Conservation (phyloP, 257 asterid species). For the Osmanthus fragrans region DNA sequence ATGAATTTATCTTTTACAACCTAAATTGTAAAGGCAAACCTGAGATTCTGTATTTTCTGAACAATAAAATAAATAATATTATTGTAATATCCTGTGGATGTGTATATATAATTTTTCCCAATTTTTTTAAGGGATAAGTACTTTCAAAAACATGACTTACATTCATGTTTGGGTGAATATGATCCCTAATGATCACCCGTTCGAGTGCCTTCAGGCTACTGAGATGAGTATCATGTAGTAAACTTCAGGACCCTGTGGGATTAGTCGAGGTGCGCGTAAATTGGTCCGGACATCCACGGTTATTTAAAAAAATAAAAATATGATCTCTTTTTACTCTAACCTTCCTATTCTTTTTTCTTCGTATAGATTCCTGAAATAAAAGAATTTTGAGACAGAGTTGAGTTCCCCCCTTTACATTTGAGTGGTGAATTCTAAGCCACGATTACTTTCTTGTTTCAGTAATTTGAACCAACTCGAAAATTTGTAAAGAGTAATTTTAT, state of each 20-base stretch:
- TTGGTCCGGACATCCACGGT: no score
- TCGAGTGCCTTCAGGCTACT: no score
- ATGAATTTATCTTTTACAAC: background rate
- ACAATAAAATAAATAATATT: no score
- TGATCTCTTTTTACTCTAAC: background rate
- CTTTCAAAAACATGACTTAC: background rate
- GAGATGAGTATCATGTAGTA: no score
- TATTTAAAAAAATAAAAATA: no score
- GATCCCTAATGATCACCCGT: no score
- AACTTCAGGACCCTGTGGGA: no score
- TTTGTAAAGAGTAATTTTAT: no score
- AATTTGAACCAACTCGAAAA: no score
- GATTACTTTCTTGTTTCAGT: background rate
- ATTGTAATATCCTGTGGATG: background rate
- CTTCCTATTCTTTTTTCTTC: background rate
- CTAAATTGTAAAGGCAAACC: background rate
- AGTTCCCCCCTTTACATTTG: background rate
- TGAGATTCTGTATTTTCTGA: background rate
- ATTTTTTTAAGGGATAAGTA: background rate
- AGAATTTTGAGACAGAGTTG: background rate
- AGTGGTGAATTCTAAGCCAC: background rate
- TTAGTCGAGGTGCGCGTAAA: no score
- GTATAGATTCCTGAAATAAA: background rate
- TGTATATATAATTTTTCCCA: background rate
- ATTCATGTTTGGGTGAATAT: background rate